These are phyloP conservation scores for Vitis hybrid DNA, from an alignment of 177 flowering plant species.

Conservation along the genomic window DNA sequence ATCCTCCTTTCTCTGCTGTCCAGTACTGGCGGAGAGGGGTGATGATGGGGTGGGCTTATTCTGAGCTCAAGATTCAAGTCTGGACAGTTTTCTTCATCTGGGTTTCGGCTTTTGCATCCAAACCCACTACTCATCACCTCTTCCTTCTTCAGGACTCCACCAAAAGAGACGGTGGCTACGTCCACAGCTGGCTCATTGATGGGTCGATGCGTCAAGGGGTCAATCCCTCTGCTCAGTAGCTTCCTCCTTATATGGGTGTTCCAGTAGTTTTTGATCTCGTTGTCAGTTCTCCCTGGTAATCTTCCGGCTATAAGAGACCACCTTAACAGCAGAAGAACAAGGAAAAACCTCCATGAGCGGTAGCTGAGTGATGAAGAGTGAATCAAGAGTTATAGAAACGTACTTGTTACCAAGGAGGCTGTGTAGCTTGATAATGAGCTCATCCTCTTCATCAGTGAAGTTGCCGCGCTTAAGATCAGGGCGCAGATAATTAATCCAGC, in stretches of 20 bases:
- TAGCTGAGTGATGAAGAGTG: too few species aligned
- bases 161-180: background rate
- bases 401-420: conserved; percentile 54
- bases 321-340: conserved; percentile 8
- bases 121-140: background rate
- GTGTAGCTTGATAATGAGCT: conserved; percentile 45
- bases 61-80: conserved; percentile 24
- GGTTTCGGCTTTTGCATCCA: conserved; percentile 6
- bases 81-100: conserved; percentile 5
- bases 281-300: conserved; percentile 33
- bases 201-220: conserved; percentile 27
- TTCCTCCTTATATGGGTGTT: conserved; percentile 30
- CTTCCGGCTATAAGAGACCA: conserved; percentile 30
- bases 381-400: background rate
- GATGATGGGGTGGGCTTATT: conserved; percentile 18
- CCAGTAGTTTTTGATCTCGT: conserved; percentile 37
- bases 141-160: background rate
- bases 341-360: background rate
- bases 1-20: conserved; percentile 8
- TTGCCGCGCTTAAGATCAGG: conserved; percentile 54
- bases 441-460: conserved; percentile 49
- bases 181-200: conserved; percentile 7
- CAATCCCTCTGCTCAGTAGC: conserved; percentile 27
- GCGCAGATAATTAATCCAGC: conserved; percentile 54
- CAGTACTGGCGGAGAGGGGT: background rate